phyloP scores from a whole-genome alignment of 495 filamentous ascomycete genomes.

The Talaromyces proteolyticus region DNA sequence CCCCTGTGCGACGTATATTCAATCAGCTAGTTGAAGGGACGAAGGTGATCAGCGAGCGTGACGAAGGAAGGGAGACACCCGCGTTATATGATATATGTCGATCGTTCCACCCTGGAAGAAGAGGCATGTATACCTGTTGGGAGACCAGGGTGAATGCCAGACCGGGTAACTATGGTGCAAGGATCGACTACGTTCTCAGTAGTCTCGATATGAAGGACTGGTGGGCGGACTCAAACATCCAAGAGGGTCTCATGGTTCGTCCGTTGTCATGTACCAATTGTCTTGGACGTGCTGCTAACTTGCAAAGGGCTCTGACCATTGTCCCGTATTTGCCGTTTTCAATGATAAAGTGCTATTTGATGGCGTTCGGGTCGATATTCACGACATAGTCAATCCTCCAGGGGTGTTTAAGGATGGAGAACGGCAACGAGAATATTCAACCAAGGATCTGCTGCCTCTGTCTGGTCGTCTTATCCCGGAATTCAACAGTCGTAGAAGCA shows the following conservation, averaged over 20 bases:
- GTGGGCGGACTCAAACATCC: conserved; percentile 86
- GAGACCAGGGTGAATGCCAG: conserved; percentile 80
- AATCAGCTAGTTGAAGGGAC: conserved; percentile 77
- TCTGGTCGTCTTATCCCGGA: conserved; percentile 84
- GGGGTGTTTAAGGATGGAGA: conserved; percentile 69
- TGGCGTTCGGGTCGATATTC: conserved; percentile 47
- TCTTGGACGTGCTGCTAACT: conserved; percentile 10
- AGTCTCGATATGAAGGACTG: conserved; percentile 74
- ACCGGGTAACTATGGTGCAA: conserved; percentile 83
- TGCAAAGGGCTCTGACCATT: conserved; percentile 83
- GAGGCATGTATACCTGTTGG: conserved; percentile 97
- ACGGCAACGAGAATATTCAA: conserved; percentile 59
- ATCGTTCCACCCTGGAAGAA: conserved; percentile 69
- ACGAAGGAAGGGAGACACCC: conserved; percentile 65
- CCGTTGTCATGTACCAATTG: neutral
- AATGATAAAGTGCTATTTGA: conserved; percentile 53
- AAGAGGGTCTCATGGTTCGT: conserved; percentile 79
- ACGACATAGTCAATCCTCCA: conserved; percentile 74
- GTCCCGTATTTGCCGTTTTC: conserved; percentile 80
- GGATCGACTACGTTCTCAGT: conserved; percentile 92
- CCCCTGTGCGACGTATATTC: conserved; percentile 72
- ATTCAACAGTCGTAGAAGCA: conserved; percentile 76
- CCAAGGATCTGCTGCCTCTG: conserved; percentile 60
- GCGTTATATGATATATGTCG: conserved; percentile 84
- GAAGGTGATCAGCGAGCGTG: conserved; percentile 61